Conservation (phyloP, 352 stramenopile genomes). For the Phytophthora boehmeriae region DNA sequence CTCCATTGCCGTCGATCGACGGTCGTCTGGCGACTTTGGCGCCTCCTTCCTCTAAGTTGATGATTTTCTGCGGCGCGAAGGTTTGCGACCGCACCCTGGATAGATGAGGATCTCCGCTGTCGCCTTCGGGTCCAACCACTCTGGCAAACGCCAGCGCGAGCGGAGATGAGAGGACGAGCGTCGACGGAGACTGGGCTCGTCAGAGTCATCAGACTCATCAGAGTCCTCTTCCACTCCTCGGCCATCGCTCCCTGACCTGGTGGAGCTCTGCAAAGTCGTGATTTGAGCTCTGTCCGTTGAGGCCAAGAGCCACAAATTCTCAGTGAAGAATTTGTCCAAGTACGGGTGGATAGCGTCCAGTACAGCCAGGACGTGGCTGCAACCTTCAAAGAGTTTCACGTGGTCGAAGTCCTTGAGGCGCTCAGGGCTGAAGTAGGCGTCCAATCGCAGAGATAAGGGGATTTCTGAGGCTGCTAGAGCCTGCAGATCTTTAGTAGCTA, state of each 20-base stretch:
- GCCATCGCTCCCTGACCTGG: slow-evolving; percentile 36
- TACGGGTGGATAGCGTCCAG: slow-evolving; percentile 72
- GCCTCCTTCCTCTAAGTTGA: slow-evolving; percentile 46
- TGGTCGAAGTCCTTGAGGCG: slow-evolving; percentile 58
- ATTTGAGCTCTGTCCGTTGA: slow-evolving; percentile 38
- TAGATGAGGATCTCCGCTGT: slow-evolving; percentile 61
- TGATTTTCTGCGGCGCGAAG: slow-evolving; percentile 60
- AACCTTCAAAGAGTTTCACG: slow-evolving; percentile 53
- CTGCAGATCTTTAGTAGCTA: slow-evolving; percentile 34
- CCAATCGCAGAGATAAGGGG: slow-evolving; percentile 46
- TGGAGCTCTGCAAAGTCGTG: slow-evolving; percentile 46
- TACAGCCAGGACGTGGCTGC: slow-evolving; percentile 62
- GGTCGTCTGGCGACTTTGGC: slow-evolving; percentile 13
- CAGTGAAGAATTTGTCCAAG: slow-evolving; percentile 50
- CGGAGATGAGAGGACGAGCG: slow-evolving; percentile 32
- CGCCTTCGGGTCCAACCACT: slow-evolving; percentile 52
- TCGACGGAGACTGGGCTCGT: slow-evolving; percentile 25
- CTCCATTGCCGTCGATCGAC: slow-evolving; percentile 24
- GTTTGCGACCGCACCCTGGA: slow-evolving; percentile 50
- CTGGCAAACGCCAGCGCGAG: slow-evolving; percentile 41
- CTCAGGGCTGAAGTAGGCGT: slow-evolving; percentile 54
- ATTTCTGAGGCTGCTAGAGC: slow-evolving; percentile 30
- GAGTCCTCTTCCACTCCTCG: slow-evolving; percentile 38
- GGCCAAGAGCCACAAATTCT: slow-evolving; percentile 41
- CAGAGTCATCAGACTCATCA: slow-evolving; percentile 42